Evolutionary conservation across 805 yeast genomes (phyloP).

Genomic region (Maudiozyma pseudohumilis): DNA sequence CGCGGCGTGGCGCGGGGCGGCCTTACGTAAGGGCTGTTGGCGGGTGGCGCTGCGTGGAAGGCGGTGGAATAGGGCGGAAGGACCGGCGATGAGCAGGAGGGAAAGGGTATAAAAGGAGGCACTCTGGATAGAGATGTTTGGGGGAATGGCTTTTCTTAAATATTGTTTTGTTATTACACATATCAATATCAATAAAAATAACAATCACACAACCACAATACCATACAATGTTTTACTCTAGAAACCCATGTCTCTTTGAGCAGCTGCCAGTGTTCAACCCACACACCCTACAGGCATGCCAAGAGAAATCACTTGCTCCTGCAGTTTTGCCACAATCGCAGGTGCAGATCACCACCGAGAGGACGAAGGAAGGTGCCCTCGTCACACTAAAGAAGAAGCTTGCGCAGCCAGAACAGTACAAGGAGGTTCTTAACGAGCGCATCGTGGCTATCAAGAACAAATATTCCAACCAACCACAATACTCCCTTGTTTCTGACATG

Average conservation of each 20-base stretch:
- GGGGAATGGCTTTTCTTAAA: too few species aligned
- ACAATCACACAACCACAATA: background rate
- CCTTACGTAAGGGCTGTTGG: too few species aligned
- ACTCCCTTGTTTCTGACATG: constrained; percentile 17
- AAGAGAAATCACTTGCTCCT: too few species aligned
- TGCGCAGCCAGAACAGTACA: constrained; percentile 12
- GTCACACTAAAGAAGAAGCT: constrained; percentile 16
- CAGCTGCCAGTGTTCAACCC: constrained; percentile 13
- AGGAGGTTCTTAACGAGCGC: constrained; percentile 10
- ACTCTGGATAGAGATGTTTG: too few species aligned
- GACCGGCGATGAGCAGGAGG: too few species aligned
- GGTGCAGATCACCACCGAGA: background rate
- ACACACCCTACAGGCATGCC: background rate
- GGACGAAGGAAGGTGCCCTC: constrained; percentile 4
- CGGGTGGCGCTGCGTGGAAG: too few species aligned
- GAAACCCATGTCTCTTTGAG: constrained; percentile 20
- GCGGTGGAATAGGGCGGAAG: too few species aligned
- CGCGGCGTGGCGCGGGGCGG: too few species aligned
- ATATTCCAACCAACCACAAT: constrained; percentile 14
- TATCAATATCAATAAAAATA: background rate
- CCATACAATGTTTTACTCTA: constrained; percentile 11
- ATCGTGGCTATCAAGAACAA: constrained; percentile 7
- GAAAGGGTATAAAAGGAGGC: too few species aligned
- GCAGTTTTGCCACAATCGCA: background rate
- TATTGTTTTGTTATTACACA: too few species aligned